Evolutionary conservation across 164 flowering plant species (phyloP).

Genomic region (Umbilicus rupestris): DNA sequence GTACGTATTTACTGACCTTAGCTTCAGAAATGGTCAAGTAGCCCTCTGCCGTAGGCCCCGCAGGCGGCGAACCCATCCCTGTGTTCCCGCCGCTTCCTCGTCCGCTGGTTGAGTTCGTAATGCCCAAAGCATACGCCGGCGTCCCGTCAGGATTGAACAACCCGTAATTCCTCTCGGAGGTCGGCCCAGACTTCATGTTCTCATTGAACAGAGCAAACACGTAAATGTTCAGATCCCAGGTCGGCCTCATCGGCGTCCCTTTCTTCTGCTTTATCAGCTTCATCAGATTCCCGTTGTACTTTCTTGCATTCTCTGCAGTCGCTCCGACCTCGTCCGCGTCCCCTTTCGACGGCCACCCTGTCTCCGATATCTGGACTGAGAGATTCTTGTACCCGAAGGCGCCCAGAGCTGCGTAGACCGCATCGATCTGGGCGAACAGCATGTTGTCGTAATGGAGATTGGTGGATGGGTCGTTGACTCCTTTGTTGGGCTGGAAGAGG

Average conservation of each 20-base stretch:
- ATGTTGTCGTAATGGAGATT: conserved; percentile 45
- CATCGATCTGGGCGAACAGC: conserved; percentile 52
- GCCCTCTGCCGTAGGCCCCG: not conserved
- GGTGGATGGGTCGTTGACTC: conserved; percentile 28
- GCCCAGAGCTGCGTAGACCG: conserved; percentile 37
- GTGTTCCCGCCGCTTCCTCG: not conserved
- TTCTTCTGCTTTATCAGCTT: conserved; percentile 25
- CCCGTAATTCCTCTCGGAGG: conserved; percentile 66
- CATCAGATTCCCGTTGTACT: conserved; percentile 49
- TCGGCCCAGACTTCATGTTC: conserved; percentile 59
- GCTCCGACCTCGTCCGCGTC: conserved; percentile 54
- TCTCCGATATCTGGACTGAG: conserved; percentile 40
- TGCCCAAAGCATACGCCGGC: not conserved
- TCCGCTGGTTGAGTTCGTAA: not conserved
- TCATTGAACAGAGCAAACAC: conserved; percentile 65
- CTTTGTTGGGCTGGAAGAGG: conserved; percentile 38
- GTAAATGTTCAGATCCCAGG: conserved; percentile 27
- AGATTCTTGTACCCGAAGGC: conserved; percentile 29
- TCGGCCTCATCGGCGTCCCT: conserved; percentile 53
- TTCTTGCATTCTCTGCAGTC: conserved; percentile 39
- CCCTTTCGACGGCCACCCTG: conserved; percentile 73
- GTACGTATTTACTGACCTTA: not conserved
- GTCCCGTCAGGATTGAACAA: not conserved
- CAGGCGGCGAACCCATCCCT: no score
- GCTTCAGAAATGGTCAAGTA: conserved; percentile 3